Base-by-base conservation (phyloP, 306 rosid species). In the Arachis stenosperma region DNA sequence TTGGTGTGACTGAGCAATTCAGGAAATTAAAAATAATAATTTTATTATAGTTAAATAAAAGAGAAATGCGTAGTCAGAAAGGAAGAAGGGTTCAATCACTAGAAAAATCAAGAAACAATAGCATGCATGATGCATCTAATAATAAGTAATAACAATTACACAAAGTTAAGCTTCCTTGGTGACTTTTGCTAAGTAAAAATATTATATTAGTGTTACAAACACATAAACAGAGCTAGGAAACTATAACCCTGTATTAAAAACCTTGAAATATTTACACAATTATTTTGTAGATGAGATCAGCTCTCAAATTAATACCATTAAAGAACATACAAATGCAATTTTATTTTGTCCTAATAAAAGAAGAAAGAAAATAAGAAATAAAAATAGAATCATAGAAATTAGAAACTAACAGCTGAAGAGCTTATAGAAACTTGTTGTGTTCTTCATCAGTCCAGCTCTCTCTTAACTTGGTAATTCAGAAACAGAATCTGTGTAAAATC, bases 1-100 rank as follows among this genome's bases (percentile, higher is more conserved):
- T 84, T 85, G 54, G 98, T 93, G 86, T 93, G 98, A 81, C 98
- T 93, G 87, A 81, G 71, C 55, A 73, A 65, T 58, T 50, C 65
- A 81, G 43, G 37, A 33, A 33, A 33, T 33, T 2, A 33, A 33
- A 33, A 33, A 33, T 2, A 33, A 54, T 15, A 63, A 66, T 85
- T 63, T 33, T 55, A 58, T 72, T 46, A 52, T 52, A 3, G 64
- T 83, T 61, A 17, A 83, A 54, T 17, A 72, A 56, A 71, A 44
- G 39, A 57, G 58, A 40, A 51, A 73, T 13, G 41, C 67, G 33
- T 64, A 4, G 7, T 5, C 27, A 64, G 67, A 60, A 65, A 77
- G 9, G 59, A 53, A 57, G 47, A 64, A 68, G 56, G 43, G 69
- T 50, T 53, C 44, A 83, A 77, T 46, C 2, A 37, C 64, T 5